Base-by-base conservation (phyloP, 2,329 filamentous ascomycete species). In the Fusarium keratoplasticum region DNA sequence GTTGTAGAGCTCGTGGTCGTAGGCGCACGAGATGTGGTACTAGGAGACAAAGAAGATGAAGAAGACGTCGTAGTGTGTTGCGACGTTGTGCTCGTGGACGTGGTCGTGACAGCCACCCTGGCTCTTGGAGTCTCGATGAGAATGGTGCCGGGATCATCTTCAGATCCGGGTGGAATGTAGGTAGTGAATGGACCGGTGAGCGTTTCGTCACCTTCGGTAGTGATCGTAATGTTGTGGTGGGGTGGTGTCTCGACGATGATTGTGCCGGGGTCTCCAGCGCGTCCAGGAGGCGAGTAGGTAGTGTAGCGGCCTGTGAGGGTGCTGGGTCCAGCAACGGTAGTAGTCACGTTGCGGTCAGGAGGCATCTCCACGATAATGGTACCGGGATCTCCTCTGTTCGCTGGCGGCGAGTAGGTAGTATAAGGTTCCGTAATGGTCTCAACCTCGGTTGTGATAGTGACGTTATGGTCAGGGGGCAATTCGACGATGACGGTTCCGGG, bases 91-190 rank as follows among this genome's bases (percentile, higher is more conserved):
- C 40, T 44, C 40, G 6, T 7, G 20, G 40, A 44, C 20, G 40
- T 44, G 2, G 40, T 44, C 40, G 61, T 38, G n/a, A 29, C 14
- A 38, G 40, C 29, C 29, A 50, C 54, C 29, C 54, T 33, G 33
- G 67, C 55, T 42, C 60, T 64, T 16, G 71, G 71, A 14, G 71
- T 73, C 33, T 50, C 67, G n/a, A 73, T 57, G 5, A 73, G 27
- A 33, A 73, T 57, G 11, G 71, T 73, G 6, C 67, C 71, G 2
- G 71, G 60, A 18, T 74, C 59, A 8, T 61, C 71, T 14, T 36
- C 35, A 55, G 50, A 33, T 9, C 40, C 50, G 13, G 71, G 71
- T 25, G 71, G 55, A 1, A 16, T 9, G 18, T 70, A 67, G 5
- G 71, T 61, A 25, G 71, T 73, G 27, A 63, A 55, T 22, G 71